Conservation (phyloP, 2,329 filamentous ascomycete genomes). For the Zymoseptoria crescenta region DNA sequence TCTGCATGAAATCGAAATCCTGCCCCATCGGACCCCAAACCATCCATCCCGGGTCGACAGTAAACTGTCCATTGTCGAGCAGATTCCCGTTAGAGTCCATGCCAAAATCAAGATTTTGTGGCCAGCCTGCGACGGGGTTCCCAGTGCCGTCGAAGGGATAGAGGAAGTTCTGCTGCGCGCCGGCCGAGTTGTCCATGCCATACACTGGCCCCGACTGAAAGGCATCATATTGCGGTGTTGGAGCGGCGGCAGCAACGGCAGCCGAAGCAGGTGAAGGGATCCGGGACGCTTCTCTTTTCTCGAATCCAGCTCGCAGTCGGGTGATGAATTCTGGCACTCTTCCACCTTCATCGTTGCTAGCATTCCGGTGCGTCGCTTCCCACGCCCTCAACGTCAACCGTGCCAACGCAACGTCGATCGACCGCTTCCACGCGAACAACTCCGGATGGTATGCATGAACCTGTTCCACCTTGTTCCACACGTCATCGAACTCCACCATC, state of each 20-base stretch:
- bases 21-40: background rate
- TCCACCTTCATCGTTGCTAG: background rate
- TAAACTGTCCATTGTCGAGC: background rate
- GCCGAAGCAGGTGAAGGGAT: background rate
- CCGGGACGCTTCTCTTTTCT: conserved; percentile 6
- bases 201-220: background rate
- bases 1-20: background rate
- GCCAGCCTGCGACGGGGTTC: background rate
- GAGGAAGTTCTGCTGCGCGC: background rate
- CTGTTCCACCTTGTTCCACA: conserved; percentile 40
- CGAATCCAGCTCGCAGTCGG: conserved; percentile 4
- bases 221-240: background rate
- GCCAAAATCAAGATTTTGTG: background rate
- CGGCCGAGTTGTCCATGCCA: background rate
- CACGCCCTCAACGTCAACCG: conserved; percentile 40
- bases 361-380: conserved; percentile 23
- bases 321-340: background rate
- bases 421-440: conserved; percentile 31
- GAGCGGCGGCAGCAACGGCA: background rate
- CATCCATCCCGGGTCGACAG: background rate
- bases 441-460: conserved; percentile 38
- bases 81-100: background rate
- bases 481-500: conserved; percentile 18
- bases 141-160: background rate
- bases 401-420: conserved; percentile 37